Percentiles rank a stretch among this genome's conserved stretches.
These are phyloP conservation scores for Cordyceps cicadae DNA, from an alignment of 2,329 filamentous ascomycete species.

Conservation along the genomic window DNA sequence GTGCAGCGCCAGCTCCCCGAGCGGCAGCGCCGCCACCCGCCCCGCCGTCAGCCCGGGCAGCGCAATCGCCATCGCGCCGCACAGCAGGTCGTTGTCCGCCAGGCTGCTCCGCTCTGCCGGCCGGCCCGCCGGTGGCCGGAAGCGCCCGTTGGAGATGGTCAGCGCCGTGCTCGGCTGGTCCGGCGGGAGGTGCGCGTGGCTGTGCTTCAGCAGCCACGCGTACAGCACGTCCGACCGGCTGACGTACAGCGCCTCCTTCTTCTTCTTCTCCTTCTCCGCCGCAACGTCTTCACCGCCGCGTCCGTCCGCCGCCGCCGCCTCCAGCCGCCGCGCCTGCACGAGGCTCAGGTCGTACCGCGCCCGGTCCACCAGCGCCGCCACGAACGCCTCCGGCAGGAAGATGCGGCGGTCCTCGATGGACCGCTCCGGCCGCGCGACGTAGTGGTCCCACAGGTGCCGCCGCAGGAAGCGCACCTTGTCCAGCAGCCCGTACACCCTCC, in stretches of 20 bases:
- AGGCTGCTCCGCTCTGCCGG: background rate
- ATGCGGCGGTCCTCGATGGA: background rate
- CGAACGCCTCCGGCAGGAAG: background rate
- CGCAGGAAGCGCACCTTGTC: background rate
- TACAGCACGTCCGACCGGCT: constrained; percentile 4
- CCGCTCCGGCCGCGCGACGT: background rate
- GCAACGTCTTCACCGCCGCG: background rate
- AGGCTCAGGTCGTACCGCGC: background rate
- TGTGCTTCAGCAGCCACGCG: constrained; percentile 4
- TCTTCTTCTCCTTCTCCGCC: background rate
- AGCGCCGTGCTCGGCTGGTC: background rate
- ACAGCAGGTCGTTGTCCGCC: background rate
- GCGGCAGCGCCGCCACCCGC: background rate
- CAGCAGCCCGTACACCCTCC: background rate
- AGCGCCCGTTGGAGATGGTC: background rate
- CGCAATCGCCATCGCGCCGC: background rate
- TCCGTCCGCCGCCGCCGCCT: too few species aligned
- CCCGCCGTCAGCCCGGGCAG: background rate
- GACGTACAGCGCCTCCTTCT: background rate
- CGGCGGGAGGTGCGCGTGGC: background rate
- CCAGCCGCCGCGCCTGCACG: background rate
- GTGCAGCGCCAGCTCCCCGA: constrained; percentile 3
- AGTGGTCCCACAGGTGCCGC: background rate
- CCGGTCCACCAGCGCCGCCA: background rate
- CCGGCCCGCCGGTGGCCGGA: background rate